Evolutionary conservation across 2,329 filamentous ascomycete genomes (phyloP), one percentile per base, ranked within the genome.

Genomic region (Septoria petroselini): DNA sequence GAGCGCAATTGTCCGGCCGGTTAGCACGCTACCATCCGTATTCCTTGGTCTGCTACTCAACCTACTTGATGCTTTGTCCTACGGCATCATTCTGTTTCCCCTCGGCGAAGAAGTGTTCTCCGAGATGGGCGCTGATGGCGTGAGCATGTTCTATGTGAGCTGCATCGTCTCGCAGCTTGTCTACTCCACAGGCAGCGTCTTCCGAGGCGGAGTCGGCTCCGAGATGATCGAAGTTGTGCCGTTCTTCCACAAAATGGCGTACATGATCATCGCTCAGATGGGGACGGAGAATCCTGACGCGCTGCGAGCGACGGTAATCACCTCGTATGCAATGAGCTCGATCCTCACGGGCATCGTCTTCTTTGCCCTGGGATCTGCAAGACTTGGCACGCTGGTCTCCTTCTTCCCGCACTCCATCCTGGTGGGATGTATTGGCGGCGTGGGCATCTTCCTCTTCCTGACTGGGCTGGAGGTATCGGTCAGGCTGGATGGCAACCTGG

Each of bases 191-290:
- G 86, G 89, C 0, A 96, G 91, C 63, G 83, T 88, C 27, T 98
- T 98, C 73, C 85, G 81, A 58, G 91, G 93, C 12, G 90, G 88
- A 3, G 83, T 98, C 52, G 93, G 93, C 4, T 97, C 93, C 2
- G 93, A 98, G 69, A 84, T 98, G 83, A 98, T 97, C 59, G 93
- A 98, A 71, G 91, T 97, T 1, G 91, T 98, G 1, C 93, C 91
- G 0, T 98, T 98, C 72, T 97, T 98, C 68, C 93, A 98, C 72
- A 95, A 91, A 64, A 98, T 98, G 91, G 91, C 93, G 0, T 83
- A 85, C 56, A 91, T 86, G 23, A 96, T 97, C 65, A 83, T 93
- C 58, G 75, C 76, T 11, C 76, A 80, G 35, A 84, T 98, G 57
- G 88, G 91, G 12, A 81, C 86, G 55, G 83, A 91, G 15, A 83